Percentiles rank a stretch among this genome's conserved stretches.
Evolutionary conservation across 2,329 filamentous ascomycete genomes (phyloP).

Genomic region (Ilyonectria robusta): DNA sequence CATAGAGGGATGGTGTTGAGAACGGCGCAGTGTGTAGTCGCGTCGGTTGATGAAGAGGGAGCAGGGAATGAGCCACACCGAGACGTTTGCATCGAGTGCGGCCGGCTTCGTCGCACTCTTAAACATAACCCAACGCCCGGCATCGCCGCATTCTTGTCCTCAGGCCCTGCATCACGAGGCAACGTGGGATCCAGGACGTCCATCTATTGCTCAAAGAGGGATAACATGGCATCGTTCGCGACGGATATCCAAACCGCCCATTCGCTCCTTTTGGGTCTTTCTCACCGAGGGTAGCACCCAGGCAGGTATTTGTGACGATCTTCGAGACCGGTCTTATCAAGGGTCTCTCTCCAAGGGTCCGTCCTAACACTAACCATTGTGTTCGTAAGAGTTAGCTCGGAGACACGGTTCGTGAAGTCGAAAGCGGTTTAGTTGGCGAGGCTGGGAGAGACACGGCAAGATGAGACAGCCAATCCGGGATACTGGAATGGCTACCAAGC

Average conservation of each 20-base stretch:
- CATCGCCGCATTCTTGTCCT: slow-evolving; percentile 31
- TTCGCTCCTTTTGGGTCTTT: slow-evolving; percentile 42
- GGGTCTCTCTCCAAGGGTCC: slow-evolving; percentile 27
- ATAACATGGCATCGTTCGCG: slow-evolving; percentile 32
- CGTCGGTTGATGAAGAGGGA: slow-evolving; percentile 3
- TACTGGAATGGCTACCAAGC: slow-evolving; percentile 12
- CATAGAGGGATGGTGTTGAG: slow-evolving; percentile 4
- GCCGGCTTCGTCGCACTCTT: slow-evolving; percentile 38
- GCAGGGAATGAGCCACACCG: slow-evolving; percentile 18
- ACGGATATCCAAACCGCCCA: slow-evolving; percentile 34
- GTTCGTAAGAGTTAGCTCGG: slow-evolving; percentile 36
- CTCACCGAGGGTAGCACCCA: slow-evolving; percentile 26
- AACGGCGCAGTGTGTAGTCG: neutral
- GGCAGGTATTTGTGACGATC: slow-evolving; percentile 38
- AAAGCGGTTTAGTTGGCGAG: slow-evolving; percentile 37
- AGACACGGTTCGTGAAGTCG: slow-evolving; percentile 32
- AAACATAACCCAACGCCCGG: slow-evolving; percentile 30
- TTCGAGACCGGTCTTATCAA: slow-evolving; percentile 35
- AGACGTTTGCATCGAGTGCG: slow-evolving; percentile 8
- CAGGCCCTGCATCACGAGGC: slow-evolving; percentile 35
- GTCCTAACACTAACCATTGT: slow-evolving; percentile 36
- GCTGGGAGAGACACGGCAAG: slow-evolving; percentile 8
- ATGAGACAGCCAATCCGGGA: slow-evolving; percentile 19
- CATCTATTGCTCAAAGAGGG: slow-evolving; percentile 38
- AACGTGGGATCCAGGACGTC: slow-evolving; percentile 33